Percentiles rank a stretch among this genome's conserved stretches.
Evolutionary conservation across 2,329 filamentous ascomycete genomes (phyloP).

Genomic region (Aspergillus sergii): DNA sequence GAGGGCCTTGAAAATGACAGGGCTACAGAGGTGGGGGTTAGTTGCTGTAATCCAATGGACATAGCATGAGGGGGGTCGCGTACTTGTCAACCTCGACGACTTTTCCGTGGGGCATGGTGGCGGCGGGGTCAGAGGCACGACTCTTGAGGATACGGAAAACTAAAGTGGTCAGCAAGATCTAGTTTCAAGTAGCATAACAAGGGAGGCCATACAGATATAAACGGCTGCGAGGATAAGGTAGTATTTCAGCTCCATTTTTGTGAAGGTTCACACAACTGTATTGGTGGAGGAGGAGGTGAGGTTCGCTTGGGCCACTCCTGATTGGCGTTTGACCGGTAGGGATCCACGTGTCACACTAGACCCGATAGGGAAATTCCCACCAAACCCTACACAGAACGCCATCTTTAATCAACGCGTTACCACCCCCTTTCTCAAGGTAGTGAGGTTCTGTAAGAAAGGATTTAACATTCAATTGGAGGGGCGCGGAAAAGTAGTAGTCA

Average conservation of each 20-base stretch:
- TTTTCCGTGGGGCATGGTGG: conserved; percentile 38
- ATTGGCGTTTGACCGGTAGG: not conserved
- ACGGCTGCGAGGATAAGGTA: conserved; percentile 17
- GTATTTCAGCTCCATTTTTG: conserved; percentile 17
- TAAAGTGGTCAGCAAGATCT: not conserved
- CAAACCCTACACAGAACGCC: too few relatives aligned
- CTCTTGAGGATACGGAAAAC: conserved; percentile 19
- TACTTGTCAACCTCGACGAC: conserved; percentile 42
- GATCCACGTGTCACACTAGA: not conserved
- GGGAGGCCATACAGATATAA: conserved; percentile 13
- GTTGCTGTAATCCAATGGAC: too few relatives aligned
- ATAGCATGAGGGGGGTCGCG: not conserved
- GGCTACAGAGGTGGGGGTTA: conserved; percentile 37
- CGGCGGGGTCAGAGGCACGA: conserved; percentile 15
- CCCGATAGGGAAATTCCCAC: not conserved
- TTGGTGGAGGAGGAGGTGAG: not conserved
- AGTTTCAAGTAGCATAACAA: not conserved
- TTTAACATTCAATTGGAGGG: too few relatives aligned
- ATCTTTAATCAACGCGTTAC: too few relatives aligned
- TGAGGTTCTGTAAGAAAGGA: too few relatives aligned
- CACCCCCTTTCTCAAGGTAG: too few relatives aligned
- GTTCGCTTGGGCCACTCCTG: not conserved
- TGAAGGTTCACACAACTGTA: not conserved
- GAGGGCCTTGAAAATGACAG: conserved; percentile 60
- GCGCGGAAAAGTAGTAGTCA: too few relatives aligned